phyloP scores from a whole-genome alignment of 371 early-diverging fungal genomes.

The Parasitella parasitica region DNA sequence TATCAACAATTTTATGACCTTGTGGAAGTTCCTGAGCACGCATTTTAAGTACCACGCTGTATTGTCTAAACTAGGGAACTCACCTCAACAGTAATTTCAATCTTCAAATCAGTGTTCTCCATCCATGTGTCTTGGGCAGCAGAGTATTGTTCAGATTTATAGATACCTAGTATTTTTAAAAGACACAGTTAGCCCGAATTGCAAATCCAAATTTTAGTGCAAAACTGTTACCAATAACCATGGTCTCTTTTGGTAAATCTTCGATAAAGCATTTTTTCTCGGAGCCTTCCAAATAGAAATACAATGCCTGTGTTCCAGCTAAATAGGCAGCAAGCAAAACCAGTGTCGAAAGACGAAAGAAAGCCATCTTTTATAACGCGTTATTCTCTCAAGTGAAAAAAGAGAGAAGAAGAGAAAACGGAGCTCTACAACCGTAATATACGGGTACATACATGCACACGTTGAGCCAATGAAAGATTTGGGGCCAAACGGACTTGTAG shows the following conservation, averaged over 20 bases:
- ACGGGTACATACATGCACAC: neutral
- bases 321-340: constrained; percentile 15
- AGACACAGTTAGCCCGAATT: neutral
- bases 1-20: constrained; percentile 64
- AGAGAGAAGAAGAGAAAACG: neutral
- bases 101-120: constrained; percentile 64
- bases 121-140: constrained; percentile 64
- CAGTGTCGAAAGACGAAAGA: constrained; percentile 13
- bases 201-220: neutral
- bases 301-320: constrained; percentile 58
- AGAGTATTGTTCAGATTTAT: constrained; percentile 79
- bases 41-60: neutral
- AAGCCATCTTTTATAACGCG: constrained; percentile 8
- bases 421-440: neutral
- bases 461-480: neutral
- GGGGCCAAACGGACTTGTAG: neutral
- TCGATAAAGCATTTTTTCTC: constrained; percentile 94
- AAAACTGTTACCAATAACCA: constrained; percentile 67
- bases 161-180: constrained; percentile 67
- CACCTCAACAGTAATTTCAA: constrained; percentile 81
- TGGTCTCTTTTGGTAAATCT: constrained; percentile 89
- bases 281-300: constrained; percentile 88
- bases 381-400: neutral
- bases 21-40: constrained; percentile 56
- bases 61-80: neutral